Base-by-base conservation (phyloP, 2,329 filamentous ascomycete species). In the Helotiales sp. region DNA sequence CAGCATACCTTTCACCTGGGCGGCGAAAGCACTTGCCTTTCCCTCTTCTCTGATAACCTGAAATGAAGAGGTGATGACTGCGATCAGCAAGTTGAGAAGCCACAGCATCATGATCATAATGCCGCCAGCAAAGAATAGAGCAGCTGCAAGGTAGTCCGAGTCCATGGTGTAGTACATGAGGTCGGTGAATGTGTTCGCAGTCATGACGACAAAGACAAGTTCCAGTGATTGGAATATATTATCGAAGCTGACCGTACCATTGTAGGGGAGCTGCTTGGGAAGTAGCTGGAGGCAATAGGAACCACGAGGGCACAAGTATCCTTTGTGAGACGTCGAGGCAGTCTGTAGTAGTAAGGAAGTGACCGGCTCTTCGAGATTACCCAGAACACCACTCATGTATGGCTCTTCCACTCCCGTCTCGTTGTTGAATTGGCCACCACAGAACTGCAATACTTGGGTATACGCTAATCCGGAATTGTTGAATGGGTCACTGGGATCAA, bases 11-110 rank as follows among this genome's bases (percentile, higher is more conserved):
- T 81, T 82, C 36, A 90, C 82, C 57, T 91, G 84, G 12, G 86
- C 85, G 4, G 92, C 93, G 73, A 99, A 99, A 2, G 96, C 95
- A 76, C 93, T 97, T 30, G 89, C 87, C 73, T 89, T 93, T 75
- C 91, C 96, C 72, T 99, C 95, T 76, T 99, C 96, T 63, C 95
- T 86, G 67, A 99, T 99, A 64, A 99, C 90, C 72, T 99, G 95
- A 70, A 99, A 99, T 1, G 93, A 97, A 5, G 95, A 96, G 0
- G 95, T 99, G 71, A 99, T 99, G 68, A 99, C 95, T 2, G 95
- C 95, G 69, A 99, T 96, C 47, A 89, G 74, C 75, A 99, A 83
- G 72, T 97, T 98, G 63, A 96, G 92, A 68, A 99, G 83, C 95
- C 95, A 99, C 50, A 99, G 81, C 78, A 91, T 95, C 80, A 99